Percentiles rank a stretch among this genome's conserved stretches.
Conservation (phyloP, 306 rosid species). For the Trichosanthes cucumerina region DNA sequence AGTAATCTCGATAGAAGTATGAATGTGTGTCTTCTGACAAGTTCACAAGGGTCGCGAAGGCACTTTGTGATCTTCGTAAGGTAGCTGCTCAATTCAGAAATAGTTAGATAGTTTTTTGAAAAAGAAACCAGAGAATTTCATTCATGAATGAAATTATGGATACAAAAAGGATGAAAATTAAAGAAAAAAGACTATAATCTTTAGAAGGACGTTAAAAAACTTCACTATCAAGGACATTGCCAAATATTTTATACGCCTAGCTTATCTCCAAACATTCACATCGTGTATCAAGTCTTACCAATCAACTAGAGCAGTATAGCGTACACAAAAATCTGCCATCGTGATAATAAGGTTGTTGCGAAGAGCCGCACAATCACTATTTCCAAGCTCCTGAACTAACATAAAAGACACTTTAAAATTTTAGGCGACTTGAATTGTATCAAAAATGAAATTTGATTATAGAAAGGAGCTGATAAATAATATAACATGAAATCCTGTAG, state of each 20-base stretch:
- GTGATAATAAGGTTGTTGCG: conserved; percentile 80
- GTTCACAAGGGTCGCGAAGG: conserved; percentile 88
- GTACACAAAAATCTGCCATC: conserved; percentile 93
- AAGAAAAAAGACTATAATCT: no score
- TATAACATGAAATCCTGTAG: neutral
- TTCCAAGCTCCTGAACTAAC: conserved; percentile 63
- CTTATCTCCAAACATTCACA: neutral
- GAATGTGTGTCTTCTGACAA: conserved; percentile 93
- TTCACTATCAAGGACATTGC: neutral
- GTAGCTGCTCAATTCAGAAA: conserved; percentile 54
- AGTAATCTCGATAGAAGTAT: conserved; percentile 76
- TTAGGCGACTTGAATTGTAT: neutral
- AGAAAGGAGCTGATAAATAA: neutral
- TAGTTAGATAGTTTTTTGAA: neutral
- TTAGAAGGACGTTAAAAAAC: neutral
- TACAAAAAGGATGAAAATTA: no score
- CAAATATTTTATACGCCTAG: neutral
- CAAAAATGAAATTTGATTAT: neutral
- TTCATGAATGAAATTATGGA: no score
- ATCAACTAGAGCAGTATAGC: conserved; percentile 91
- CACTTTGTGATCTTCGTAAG: conserved; percentile 78
- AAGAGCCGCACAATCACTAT: conserved; percentile 66
- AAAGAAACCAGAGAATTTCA: no score
- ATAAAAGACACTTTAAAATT: neutral
- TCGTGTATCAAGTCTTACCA: conserved; percentile 43